Conservation (phyloP, 768 basidiomycete species). For the Mycena galericulata region DNA sequence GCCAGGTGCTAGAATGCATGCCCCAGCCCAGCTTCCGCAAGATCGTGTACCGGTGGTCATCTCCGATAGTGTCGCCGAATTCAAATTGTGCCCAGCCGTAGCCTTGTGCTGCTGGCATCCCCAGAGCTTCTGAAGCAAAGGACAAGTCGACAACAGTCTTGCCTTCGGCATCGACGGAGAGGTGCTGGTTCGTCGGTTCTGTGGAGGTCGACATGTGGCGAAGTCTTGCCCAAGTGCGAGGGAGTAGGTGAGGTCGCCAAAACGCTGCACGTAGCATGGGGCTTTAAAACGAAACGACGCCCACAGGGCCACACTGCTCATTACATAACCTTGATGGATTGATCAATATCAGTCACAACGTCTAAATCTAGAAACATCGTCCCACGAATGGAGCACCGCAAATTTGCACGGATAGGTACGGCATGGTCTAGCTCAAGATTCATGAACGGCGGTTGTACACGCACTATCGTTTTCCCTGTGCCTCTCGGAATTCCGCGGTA, state of each 20-base stretch:
- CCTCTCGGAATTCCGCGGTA: no score
- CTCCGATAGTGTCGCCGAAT: slow-evolving; percentile 43
- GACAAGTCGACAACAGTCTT: slow-evolving; percentile 35
- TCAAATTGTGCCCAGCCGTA: slow-evolving; percentile 43
- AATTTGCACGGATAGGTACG: no score
- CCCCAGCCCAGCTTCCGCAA: slow-evolving; percentile 48
- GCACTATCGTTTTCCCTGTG: no score
- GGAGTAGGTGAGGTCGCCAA: background rate
- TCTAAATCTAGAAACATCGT: no score
- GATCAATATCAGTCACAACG: no score
- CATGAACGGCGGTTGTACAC: no score
- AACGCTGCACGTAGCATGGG: slow-evolving; percentile 7
- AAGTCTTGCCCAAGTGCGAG: background rate
- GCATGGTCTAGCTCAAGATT: no score
- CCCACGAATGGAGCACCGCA: no score
- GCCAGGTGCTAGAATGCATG: slow-evolving; percentile 46
- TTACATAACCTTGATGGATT: no score
- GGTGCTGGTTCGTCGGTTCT: slow-evolving; percentile 7
- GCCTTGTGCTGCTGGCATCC: slow-evolving; percentile 41
- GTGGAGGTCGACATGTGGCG: slow-evolving; percentile 4
- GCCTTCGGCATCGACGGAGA: slow-evolving; percentile 11
- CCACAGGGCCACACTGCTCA: background rate
- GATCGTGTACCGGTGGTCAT: slow-evolving; percentile 40
- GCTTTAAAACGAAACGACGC: no score
- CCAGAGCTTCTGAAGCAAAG: slow-evolving; percentile 46